Evolutionary conservation across 208 protist genomes (phyloP), one percentile per base, ranked within the genome.

Genomic region (Leishmania major): DNA sequence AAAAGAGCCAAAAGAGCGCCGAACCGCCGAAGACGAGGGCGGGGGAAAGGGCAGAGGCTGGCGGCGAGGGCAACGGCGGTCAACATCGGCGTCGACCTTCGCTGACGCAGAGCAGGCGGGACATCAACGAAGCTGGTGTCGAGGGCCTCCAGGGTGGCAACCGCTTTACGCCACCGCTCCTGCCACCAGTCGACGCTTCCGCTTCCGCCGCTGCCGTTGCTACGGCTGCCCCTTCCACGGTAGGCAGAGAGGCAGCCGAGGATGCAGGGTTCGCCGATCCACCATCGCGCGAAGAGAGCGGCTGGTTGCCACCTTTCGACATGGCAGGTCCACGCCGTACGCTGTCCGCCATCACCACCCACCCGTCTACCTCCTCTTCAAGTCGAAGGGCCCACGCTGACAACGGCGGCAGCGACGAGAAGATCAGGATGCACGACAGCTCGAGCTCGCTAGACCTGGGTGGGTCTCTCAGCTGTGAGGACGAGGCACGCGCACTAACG

Each of bases 271-370:
- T 55, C 10, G 71, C 70, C 22, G 57, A 77, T 28, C 19, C 73
- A 40, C 35, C 77, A 40, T 17, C 40, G 15, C 31, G 75, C 10
- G 66, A 77, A 35, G 64, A 81, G 49, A 59, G 45, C 11, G 67
- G 64, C 2, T 77, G 74, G 73, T 45, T 76, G 45, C 77, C 59
- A 31, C n/a, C 49, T 57, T 49, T 55, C 10, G 28, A 17, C 51
- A 45, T 76, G 13, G 40, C 64, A 53, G 60, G 67, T 11, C 78
- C 78, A 0, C 83, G 43, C 55, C 74, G 75, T 28, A 77, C 55
- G 13, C 59, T 82, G 22, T 80, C 78, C 8, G 77, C 78, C 40
- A 37, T 45, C 62, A 73, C 35, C 37, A 82, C 77, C 22, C 73
- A 79, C 72, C 59, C 66, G 2, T 79, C 82, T 25, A 71, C 72